Percentiles rank a stretch among this genome's conserved stretches.
Conservation (phyloP, 2,329 filamentous ascomycete species). For the Ophioceras dolichostomum region DNA sequence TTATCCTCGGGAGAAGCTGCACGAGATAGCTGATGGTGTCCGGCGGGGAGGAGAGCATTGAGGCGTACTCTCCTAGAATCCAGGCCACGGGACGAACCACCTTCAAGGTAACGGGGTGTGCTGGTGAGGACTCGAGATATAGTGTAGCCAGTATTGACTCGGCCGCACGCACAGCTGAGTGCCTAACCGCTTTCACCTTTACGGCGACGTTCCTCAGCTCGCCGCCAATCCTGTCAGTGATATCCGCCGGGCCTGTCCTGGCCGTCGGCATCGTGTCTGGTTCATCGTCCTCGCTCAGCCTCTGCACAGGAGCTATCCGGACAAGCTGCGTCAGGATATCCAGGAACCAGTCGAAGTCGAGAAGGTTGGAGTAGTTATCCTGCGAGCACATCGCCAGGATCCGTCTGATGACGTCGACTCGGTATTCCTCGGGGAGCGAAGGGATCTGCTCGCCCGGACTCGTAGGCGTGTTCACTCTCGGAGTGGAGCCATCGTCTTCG, state of each 20-base stretch:
- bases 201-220: constrained; percentile 87
- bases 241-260: constrained; percentile 24
- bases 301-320: constrained; percentile 48
- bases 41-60: constrained; percentile 56
- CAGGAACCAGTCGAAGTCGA: constrained; percentile 97
- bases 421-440: constrained; percentile 76
- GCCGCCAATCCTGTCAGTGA: constrained; percentile 63
- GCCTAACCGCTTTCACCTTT: constrained; percentile 73
- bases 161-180: constrained; percentile 70
- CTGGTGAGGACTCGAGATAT: constrained; percentile 33
- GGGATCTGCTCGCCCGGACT: constrained; percentile 30
- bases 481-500: constrained; percentile 28
- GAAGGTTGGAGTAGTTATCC: constrained; percentile 74
- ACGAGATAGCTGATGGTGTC: constrained; percentile 63
- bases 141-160: constrained; percentile 59
- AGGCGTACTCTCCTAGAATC: constrained; percentile 80
- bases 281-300: constrained; percentile 20
- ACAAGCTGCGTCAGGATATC: constrained; percentile 80
- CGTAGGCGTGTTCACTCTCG: constrained; percentile 5
- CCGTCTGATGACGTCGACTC: constrained; percentile 65
- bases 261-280: constrained; percentile 17
- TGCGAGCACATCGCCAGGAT: constrained; percentile 84
- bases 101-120: constrained; percentile 40
- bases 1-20: constrained; percentile 45
- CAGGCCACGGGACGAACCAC: constrained; percentile 69